Percentiles rank a stretch among this genome's conserved stretches.
Evolutionary conservation across 2,329 filamentous ascomycete genomes (phyloP).

Genomic region (Simplicillium aogashimaense): DNA sequence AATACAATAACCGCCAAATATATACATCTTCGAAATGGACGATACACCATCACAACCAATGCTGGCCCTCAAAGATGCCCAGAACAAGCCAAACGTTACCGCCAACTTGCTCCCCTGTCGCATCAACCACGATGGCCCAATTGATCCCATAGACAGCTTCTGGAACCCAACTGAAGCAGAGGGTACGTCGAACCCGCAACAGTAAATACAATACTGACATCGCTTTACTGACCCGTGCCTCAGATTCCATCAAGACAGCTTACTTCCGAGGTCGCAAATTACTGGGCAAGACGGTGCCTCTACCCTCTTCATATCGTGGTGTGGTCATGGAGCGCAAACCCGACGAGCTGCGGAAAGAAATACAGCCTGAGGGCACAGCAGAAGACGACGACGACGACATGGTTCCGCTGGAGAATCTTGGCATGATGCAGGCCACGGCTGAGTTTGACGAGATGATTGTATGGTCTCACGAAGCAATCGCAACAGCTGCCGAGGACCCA

Average conservation of each 20-base stretch:
- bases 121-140: conserved; percentile 66
- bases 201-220: not conserved
- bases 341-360: conserved; percentile 22
- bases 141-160: conserved; percentile 54
- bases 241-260: conserved; percentile 43
- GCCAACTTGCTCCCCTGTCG: conserved; percentile 73
- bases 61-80: conserved; percentile 23
- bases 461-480: conserved; percentile 71
- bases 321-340: conserved; percentile 42
- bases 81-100: conserved; percentile 27
- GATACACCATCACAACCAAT: conserved; percentile 16
- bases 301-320: conserved; percentile 66
- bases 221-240: conserved; percentile 3
- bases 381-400: conserved; percentile 29
- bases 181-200: conserved; percentile 23
- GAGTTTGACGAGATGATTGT: conserved; percentile 67
- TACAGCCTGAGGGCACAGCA: conserved; percentile 16
- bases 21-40: too few relatives aligned
- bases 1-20: too few relatives aligned
- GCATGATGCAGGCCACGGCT: conserved; percentile 51
- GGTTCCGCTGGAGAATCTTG: conserved; percentile 37
- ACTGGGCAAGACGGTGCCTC: conserved; percentile 50
- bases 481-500: conserved; percentile 52
- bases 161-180: conserved; percentile 52
- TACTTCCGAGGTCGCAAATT: conserved; percentile 78